Percentiles rank a stretch among this genome's conserved stretches.
Evolutionary conservation across 1,284 basidiomycete genomes (phyloP).

Genomic region (Sporisorium exsertum): DNA sequence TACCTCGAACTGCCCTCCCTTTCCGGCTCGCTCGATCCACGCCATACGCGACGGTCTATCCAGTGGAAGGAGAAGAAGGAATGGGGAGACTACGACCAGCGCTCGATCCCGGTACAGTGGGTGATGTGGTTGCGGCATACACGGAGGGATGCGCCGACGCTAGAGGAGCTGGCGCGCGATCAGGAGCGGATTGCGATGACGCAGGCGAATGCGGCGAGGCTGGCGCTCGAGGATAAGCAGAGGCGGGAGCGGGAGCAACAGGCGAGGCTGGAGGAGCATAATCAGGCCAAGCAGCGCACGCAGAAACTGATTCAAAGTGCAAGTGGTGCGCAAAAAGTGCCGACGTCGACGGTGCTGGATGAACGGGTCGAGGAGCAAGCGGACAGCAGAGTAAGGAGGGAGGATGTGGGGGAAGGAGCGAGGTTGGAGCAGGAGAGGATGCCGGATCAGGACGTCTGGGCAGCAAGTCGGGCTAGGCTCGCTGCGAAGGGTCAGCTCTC

Average conservation of each 20-base stretch:
- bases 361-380: slow-evolving; percentile 6
- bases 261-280: slow-evolving; percentile 19
- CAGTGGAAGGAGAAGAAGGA: slow-evolving; percentile 49
- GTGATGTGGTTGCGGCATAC: slow-evolving; percentile 67
- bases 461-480: slow-evolving; percentile 39
- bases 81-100: slow-evolving; percentile 60
- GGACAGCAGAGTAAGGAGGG: background rate
- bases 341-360: slow-evolving; percentile 27
- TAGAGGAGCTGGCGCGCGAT: slow-evolving; percentile 49
- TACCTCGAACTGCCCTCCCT: slow-evolving; percentile 63
- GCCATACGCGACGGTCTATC: slow-evolving; percentile 55
- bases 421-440: slow-evolving; percentile 18
- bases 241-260: slow-evolving; percentile 14
- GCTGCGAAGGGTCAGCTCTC: slow-evolving; percentile 33
- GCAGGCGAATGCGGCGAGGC: slow-evolving; percentile 32
- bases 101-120: slow-evolving; percentile 65
- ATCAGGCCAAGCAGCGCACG: slow-evolving; percentile 19
- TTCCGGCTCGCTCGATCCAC: slow-evolving; percentile 55
- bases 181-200: slow-evolving; percentile 23
- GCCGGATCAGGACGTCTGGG: slow-evolving; percentile 45
- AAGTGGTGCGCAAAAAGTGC: background rate
- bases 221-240: slow-evolving; percentile 30
- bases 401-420: background rate
- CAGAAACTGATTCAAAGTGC: slow-evolving; percentile 13
- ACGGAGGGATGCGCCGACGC: slow-evolving; percentile 47